Percentiles rank a stretch among this genome's conserved stretches.
phyloP scores from a whole-genome alignment of 495 filamentous ascomycete species.

The Aspergillus sclerotioniger region DNA sequence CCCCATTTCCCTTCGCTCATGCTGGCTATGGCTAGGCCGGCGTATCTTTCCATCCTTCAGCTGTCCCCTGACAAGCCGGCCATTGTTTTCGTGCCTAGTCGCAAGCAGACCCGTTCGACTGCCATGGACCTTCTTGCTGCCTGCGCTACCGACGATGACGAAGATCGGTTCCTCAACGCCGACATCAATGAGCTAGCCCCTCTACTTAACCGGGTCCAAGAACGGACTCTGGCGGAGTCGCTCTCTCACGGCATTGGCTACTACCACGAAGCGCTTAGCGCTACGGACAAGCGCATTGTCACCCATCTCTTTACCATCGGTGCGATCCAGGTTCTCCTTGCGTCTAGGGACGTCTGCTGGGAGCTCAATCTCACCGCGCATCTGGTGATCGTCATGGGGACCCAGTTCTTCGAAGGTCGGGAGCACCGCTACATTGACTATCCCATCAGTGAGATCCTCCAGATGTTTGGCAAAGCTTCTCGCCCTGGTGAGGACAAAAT shows the following conservation, averaged over 20 bases:
- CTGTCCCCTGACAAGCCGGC: constrained; percentile 85
- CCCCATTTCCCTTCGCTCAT: constrained; percentile 97
- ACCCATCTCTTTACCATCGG: constrained; percentile 87
- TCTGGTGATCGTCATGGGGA: constrained; percentile 94
- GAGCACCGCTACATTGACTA: constrained; percentile 99
- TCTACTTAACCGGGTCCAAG: constrained; percentile 75
- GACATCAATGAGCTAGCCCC: constrained; percentile 76
- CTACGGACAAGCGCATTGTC: constrained; percentile 89
- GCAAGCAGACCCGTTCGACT: constrained; percentile 87
- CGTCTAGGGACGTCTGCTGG: constrained; percentile 95
- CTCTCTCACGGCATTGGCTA: constrained; percentile 97
- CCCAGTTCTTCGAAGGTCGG: constrained; percentile 96
- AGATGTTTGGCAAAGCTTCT: constrained; percentile 96
- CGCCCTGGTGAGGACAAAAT: constrained; percentile 75
- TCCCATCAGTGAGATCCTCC: constrained; percentile 92
- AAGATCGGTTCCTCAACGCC: constrained; percentile 88
- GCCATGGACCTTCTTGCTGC: constrained; percentile 85
- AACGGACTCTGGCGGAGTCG: constrained; percentile 82
- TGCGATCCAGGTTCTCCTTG: constrained; percentile 89
- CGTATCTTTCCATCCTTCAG: constrained; percentile 81
- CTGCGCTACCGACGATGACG: constrained; percentile 83
- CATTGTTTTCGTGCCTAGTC: constrained; percentile 84
- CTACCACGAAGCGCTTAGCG: constrained; percentile 88
- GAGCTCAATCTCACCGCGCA: constrained; percentile 86
- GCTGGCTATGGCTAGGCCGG: constrained; percentile 96